Evolutionary conservation across 1,284 basidiomycete genomes (phyloP), one percentile per base, ranked within the genome.

Genomic region (Fomitiporia mediterranea): DNA sequence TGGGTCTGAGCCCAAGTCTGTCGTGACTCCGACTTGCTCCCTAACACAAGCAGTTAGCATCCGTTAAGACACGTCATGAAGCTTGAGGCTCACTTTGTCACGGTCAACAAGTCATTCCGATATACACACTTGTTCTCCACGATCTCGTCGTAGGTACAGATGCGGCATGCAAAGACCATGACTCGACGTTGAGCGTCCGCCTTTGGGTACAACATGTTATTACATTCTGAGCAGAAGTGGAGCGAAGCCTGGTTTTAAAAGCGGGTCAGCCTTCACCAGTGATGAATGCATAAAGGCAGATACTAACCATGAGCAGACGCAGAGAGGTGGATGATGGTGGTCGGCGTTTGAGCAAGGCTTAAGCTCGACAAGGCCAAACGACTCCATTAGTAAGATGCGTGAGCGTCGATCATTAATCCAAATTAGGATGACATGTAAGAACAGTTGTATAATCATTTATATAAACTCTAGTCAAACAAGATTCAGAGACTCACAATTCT

Each of bases 191-290:
- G 81, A 60, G 84, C 85, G 70, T 98, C 94, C 30, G 91, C 92
- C 75, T 93, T 84, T 23, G 94, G 94, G 69, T 96, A 96, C 49
- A 98, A 79, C 38, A 98, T 80, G 70, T 98, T 97, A 77, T 96
- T 97, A 77, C 91, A 94, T 76, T 94, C 91, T 42, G 84, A 84
- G 67, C 91, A 94, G 71, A 93, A 94, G 67, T 91, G 86, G 34
- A 93, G 81, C 1, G 88, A 88, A 3, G 86, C 82, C 86, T 88
- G 49, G 21, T 17, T 2, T 9, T 19, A 43, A 19, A n/a, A 17
- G 9, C 38, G 5, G 5, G 13, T 40, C n/a, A 13, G 38, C 38
- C 5, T 40, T 19, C 5, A 6, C n/a, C 21, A 6, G 32, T 34
- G 32, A 34, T 6, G 32, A 13, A 34, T 6, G 32, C 32, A 34